These are phyloP conservation scores for Pyricularia pennisetigena DNA, from an alignment of 2,329 filamentous ascomycete species.

Conservation along the genomic window DNA sequence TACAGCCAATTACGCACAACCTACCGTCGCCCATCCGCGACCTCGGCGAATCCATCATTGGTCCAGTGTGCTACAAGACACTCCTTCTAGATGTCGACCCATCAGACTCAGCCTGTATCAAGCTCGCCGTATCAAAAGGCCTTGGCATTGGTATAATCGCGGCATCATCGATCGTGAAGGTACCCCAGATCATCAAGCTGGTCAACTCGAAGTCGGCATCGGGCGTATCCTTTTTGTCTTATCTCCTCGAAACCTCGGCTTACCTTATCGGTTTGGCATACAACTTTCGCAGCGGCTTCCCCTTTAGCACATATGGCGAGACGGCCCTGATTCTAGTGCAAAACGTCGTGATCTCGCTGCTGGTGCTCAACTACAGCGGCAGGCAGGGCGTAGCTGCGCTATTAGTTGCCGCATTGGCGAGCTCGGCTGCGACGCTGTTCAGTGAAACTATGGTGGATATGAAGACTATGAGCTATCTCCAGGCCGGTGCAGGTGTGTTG, in stretches of 20 bases:
- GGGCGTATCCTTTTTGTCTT: constrained; percentile 82
- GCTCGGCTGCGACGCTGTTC: constrained; percentile 60
- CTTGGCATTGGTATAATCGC: constrained; percentile 90
- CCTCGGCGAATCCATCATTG: constrained; percentile 70
- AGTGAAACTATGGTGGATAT: constrained; percentile 54
- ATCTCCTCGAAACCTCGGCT: constrained; percentile 80
- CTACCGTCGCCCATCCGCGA: constrained; percentile 68
- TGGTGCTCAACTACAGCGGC: constrained; percentile 78
- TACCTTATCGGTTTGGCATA: constrained; percentile 89
- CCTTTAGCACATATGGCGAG: constrained; percentile 96
- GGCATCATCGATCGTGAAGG: constrained; percentile 85
- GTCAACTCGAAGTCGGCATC: constrained; percentile 68
- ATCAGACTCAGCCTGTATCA: constrained; percentile 68
- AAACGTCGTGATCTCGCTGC: constrained; percentile 78
- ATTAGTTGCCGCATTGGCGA: constrained; percentile 70
- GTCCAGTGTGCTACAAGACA: constrained; percentile 72
- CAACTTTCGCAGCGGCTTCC: constrained; percentile 82
- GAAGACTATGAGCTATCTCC: constrained; percentile 61
- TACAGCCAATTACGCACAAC: constrained; percentile 61
- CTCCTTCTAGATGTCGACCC: constrained; percentile 80
- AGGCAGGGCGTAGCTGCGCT: constrained; percentile 57
- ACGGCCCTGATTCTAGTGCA: constrained; percentile 85
- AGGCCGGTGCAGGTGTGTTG: constrained; percentile 74
- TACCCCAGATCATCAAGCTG: constrained; percentile 94
- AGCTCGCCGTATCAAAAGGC: constrained; percentile 83